These are phyloP conservation scores for Tirmania nivea DNA, from an alignment of 495 filamentous ascomycete species.

Conservation along the genomic window DNA sequence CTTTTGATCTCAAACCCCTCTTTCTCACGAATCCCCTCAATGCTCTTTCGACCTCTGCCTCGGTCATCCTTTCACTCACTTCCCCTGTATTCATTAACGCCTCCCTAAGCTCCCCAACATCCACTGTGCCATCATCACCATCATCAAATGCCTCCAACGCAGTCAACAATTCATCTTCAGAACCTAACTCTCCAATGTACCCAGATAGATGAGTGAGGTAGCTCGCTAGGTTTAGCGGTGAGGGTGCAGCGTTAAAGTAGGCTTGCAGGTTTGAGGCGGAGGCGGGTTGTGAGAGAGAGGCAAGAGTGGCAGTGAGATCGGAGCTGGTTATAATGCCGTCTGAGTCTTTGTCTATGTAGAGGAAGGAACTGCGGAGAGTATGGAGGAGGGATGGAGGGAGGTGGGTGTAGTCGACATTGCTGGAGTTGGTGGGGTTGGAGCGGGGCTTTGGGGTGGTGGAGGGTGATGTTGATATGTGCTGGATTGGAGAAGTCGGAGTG, in stretches of 20 bases:
- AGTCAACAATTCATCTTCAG: slow-evolving; percentile 52
- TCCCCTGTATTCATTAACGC: slow-evolving; percentile 60
- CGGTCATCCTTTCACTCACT: slow-evolving; percentile 38
- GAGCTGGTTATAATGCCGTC: slow-evolving; percentile 13
- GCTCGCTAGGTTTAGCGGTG: slow-evolving; percentile 56
- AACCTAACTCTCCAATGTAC: slow-evolving; percentile 48
- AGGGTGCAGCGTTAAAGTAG: slow-evolving; percentile 28
- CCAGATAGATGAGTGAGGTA: slow-evolving; percentile 61
- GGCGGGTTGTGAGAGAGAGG: slow-evolving; percentile 19
- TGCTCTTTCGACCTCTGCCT: slow-evolving; percentile 61
- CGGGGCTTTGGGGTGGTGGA: neutral
- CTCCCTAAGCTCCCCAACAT: slow-evolving; percentile 59
- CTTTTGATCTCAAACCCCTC: slow-evolving; percentile 36
- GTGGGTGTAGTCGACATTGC: neutral
- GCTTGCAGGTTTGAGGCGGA: slow-evolving; percentile 4
- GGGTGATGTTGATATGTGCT: neutral
- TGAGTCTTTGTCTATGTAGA: slow-evolving; percentile 18
- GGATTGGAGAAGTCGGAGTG: neutral
- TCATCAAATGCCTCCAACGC: slow-evolving; percentile 91
- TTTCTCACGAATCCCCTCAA: slow-evolving; percentile 66
- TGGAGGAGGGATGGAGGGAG: neutral
- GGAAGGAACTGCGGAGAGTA: slow-evolving; percentile 7
- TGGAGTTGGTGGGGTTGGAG: neutral
- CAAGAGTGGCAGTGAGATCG: slow-evolving; percentile 16
- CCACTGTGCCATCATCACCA: slow-evolving; percentile 81